These are phyloP conservation scores for Pythium aristosporum DNA, from an alignment of 352 stramenopile species.

Conservation along the genomic window DNA sequence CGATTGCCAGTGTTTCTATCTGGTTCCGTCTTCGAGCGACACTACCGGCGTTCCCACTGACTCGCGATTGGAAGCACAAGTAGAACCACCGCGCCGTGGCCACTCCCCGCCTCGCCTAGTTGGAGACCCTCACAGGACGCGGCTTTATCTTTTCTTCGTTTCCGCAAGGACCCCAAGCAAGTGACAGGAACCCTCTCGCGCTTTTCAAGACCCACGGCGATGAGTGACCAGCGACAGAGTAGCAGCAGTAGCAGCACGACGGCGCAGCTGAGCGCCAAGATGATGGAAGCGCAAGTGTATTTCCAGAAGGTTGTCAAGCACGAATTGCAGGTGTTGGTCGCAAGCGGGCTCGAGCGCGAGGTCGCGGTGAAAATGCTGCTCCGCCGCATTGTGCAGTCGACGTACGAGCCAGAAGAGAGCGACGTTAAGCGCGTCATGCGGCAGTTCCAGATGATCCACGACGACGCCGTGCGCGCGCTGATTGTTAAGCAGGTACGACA, in stretches of 20 bases:
- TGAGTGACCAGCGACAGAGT: constrained; percentile 1
- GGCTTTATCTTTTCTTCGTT: not conserved
- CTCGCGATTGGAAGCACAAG: not conserved
- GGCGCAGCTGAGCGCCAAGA: constrained; percentile 44
- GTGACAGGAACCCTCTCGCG: not conserved
- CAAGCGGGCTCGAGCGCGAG: constrained; percentile 52
- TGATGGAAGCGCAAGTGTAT: constrained; percentile 63
- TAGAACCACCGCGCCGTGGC: not conserved
- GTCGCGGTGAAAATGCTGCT: constrained; percentile 75
- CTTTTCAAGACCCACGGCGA: not conserved
- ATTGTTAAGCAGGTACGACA: constrained; percentile 76
- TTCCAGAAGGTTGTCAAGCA: constrained; percentile 83
- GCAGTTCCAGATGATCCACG: constrained; percentile 86
- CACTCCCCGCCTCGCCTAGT: constrained; percentile 13
- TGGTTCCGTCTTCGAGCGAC: not conserved
- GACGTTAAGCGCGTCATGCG: constrained; percentile 79
- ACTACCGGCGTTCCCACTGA: not conserved
- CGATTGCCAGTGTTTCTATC: constrained; percentile 1
- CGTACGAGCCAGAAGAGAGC: constrained; percentile 49
- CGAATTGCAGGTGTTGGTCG: constrained; percentile 69
- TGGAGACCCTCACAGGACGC: constrained; percentile 9
- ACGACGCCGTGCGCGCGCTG: constrained; percentile 78
- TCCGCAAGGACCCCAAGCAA: not conserved
- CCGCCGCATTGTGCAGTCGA: constrained; percentile 70
- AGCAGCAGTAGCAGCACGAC: not conserved